Evolutionary conservation across 352 stramenopile genomes (phyloP).

Genomic region (Globisporangium yorkense): DNA sequence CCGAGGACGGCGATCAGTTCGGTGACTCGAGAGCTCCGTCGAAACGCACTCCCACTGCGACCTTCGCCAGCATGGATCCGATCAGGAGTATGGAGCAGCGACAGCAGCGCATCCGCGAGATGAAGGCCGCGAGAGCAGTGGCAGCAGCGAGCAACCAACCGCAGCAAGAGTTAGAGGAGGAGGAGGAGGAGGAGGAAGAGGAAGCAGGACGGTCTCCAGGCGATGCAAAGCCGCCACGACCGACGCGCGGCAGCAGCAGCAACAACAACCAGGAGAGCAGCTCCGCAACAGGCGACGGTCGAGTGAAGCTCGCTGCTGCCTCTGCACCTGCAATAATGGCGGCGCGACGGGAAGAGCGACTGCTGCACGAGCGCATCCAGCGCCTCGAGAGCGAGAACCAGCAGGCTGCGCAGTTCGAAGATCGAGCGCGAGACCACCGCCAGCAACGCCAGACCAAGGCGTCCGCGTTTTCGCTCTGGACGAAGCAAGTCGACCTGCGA

Average conservation of each 20-base stretch:
- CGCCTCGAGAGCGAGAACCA: slow-evolving; percentile 20
- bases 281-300: background rate
- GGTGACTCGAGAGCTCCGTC: background rate
- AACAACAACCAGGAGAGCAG: slow-evolving; percentile 22
- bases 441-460: background rate
- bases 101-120: slow-evolving; percentile 23
- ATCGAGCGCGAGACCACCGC: background rate
- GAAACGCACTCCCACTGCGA: background rate
- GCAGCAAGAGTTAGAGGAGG: slow-evolving; percentile 7
- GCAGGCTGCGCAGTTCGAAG: slow-evolving; percentile 1
- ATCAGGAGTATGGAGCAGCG: slow-evolving; percentile 30
- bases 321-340: background rate
- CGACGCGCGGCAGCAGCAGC: slow-evolving; percentile 21
- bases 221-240: background rate
- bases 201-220: background rate
- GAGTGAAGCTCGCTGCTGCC: background rate
- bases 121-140: slow-evolving; percentile 10
- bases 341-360: slow-evolving; percentile 15
- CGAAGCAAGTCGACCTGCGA: background rate
- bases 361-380: slow-evolving; percentile 28
- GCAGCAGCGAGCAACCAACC: background rate
- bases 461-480: background rate
- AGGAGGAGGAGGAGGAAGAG: background rate
- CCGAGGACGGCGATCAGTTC: background rate
- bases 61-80: background rate